Evolutionary conservation across 495 filamentous ascomycete genomes (phyloP).

Genomic region (Xylaria palmicola): DNA sequence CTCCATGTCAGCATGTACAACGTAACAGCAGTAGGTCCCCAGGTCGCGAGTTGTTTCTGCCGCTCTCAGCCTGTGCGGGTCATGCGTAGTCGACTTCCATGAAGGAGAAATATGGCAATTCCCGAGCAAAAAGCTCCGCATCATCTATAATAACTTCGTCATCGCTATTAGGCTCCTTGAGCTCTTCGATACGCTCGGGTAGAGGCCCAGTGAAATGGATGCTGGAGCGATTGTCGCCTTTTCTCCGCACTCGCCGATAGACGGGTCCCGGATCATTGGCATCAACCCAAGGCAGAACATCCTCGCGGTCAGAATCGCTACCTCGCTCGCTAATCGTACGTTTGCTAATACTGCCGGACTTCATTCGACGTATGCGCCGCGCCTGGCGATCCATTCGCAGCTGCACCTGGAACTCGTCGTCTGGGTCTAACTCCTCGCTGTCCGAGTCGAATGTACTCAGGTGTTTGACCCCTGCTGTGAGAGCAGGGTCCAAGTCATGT

Average conservation of each 20-base stretch:
- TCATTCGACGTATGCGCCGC: constrained; percentile 46
- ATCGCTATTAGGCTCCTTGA: constrained; percentile 50
- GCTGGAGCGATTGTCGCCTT: constrained; percentile 46
- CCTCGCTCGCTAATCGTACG: constrained; percentile 53
- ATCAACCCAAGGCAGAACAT: constrained; percentile 43
- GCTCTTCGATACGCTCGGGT: constrained; percentile 51
- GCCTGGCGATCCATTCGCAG: constrained; percentile 37
- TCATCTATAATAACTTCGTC: constrained; percentile 48
- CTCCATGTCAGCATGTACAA: neutral
- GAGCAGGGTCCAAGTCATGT: constrained; percentile 37
- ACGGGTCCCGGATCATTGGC: constrained; percentile 43
- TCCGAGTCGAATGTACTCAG: constrained; percentile 46
- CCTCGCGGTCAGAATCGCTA: constrained; percentile 53
- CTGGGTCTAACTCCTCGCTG: constrained; percentile 36
- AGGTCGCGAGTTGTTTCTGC: neutral
- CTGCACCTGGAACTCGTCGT: constrained; percentile 36
- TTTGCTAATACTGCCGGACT: constrained; percentile 53
- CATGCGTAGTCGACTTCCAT: constrained; percentile 50
- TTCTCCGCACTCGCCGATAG: constrained; percentile 48
- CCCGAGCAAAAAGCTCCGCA: constrained; percentile 41
- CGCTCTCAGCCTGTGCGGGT: constrained; percentile 10
- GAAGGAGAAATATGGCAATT: constrained; percentile 48
- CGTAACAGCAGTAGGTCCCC: neutral
- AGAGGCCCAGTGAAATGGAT: constrained; percentile 50
- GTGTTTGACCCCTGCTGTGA: constrained; percentile 41